Percentiles rank a stretch among this genome's conserved stretches.
phyloP scores from a whole-genome alignment of 352 stramenopile species.

The Peronospora destructor region DNA sequence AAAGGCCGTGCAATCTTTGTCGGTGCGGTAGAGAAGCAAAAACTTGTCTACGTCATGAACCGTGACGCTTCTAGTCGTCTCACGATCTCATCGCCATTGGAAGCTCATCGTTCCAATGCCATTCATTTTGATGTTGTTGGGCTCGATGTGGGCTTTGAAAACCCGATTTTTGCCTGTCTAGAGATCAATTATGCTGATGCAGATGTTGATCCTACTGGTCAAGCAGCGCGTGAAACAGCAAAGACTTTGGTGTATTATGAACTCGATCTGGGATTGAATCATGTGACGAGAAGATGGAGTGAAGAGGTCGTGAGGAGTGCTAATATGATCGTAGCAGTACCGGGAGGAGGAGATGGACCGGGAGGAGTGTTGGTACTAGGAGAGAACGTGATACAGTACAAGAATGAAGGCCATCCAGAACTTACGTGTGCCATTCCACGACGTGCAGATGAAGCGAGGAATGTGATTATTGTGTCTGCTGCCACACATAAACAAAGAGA shows the following conservation, averaged over 20 bases:
- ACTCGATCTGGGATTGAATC: conserved; percentile 98
- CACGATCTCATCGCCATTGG: conserved; percentile 97
- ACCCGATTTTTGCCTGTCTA: conserved; percentile 97
- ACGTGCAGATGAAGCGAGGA: conserved; percentile 69
- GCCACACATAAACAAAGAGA: conserved; percentile 91
- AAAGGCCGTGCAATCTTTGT: conserved; percentile 96
- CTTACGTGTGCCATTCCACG: conserved; percentile 67
- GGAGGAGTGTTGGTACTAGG: conserved; percentile 94
- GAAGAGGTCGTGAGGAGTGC: conserved; percentile 82
- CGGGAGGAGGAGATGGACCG: conserved; percentile 72
- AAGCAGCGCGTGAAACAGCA: conserved; percentile 53
- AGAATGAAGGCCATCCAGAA: conserved; percentile 90
- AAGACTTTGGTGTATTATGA: conserved; percentile 99
- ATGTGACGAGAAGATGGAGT: conserved; percentile 95
- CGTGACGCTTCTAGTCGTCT: conserved; percentile 89
- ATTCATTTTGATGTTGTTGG: conserved; percentile 93
- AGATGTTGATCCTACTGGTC: conserved; percentile 77
- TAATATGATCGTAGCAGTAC: conserved; percentile 91
- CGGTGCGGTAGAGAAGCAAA: conserved; percentile 96
- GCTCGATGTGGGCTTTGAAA: conserved; percentile 98
- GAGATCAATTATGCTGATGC: conserved; percentile 92
- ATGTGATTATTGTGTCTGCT: conserved; percentile 89
- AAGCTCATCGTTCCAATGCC: conserved; percentile 94
- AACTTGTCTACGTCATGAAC: conserved; percentile 99
- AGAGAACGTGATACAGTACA: conserved; percentile 96